Conservation (phyloP, 192 early-diverging fungal genomes). For the Geosiphon pyriformis region DNA sequence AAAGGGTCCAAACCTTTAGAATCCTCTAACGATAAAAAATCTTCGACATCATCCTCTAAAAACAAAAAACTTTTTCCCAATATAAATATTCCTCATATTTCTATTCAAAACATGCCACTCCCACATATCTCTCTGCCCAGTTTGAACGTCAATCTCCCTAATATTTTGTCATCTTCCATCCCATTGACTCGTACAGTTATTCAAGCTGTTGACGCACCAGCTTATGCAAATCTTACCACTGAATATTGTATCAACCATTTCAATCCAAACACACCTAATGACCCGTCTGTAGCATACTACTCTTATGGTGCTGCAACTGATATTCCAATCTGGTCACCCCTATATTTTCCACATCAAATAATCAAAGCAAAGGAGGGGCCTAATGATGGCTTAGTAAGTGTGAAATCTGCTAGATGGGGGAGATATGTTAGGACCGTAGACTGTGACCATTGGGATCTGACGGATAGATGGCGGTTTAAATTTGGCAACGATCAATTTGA, state of each 20-base stretch:
- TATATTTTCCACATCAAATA: slow-evolving; percentile 74
- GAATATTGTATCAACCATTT: slow-evolving; percentile 83
- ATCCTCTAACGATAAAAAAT: neutral
- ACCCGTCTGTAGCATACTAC: slow-evolving; percentile 69
- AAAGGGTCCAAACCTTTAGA: neutral
- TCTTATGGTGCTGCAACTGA: slow-evolving; percentile 73
- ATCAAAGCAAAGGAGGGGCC: slow-evolving; percentile 74
- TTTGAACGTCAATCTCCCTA: slow-evolving; percentile 8
- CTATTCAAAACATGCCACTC: too few species aligned
- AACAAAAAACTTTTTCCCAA: too few species aligned
- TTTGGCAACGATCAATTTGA: slow-evolving; percentile 51
- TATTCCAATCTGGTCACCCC: slow-evolving; percentile 61
- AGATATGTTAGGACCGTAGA: slow-evolving; percentile 73
- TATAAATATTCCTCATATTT: neutral
- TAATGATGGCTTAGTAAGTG: slow-evolving; percentile 90
- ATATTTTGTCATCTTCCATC: slow-evolving; percentile 29
- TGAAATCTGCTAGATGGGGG: slow-evolving; percentile 84
- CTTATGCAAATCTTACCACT: slow-evolving; percentile 85
- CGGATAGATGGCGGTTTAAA: slow-evolving; percentile 39
- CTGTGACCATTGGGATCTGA: slow-evolving; percentile 90
- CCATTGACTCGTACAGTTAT: slow-evolving; percentile 50
- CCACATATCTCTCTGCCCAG: slow-evolving; percentile 2
- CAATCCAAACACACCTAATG: slow-evolving; percentile 81
- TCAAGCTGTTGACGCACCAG: slow-evolving; percentile 80
- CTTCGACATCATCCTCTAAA: neutral